Evolutionary conservation across 2,329 filamentous ascomycete species (phyloP).

Genomic region (Calonectria pseudoturangicola): DNA sequence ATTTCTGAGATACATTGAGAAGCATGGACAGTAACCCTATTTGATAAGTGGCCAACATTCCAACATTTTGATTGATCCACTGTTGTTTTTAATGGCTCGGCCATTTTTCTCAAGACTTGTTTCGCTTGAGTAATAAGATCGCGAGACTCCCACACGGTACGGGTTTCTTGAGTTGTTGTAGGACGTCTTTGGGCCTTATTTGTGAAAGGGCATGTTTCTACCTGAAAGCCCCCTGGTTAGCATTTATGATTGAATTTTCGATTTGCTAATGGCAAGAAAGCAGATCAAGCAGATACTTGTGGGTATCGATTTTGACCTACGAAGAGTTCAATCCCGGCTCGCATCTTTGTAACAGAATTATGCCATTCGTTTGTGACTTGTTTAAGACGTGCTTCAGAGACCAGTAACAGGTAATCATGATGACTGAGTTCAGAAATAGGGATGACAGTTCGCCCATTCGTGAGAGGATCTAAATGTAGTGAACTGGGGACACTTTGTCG

Average conservation of each 20-base stretch:
- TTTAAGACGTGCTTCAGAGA: not conserved
- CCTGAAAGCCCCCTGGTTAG: not conserved
- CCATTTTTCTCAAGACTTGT: not conserved
- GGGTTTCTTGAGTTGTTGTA: not conserved
- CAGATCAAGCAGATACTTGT: not conserved
- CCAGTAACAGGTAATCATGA: not conserved
- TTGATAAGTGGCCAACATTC: not conserved
- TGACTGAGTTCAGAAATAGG: not conserved
- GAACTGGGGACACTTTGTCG: not conserved
- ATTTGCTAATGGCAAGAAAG: not conserved
- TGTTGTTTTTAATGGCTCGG: not conserved
- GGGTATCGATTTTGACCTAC: not conserved
- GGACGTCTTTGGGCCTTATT: not conserved
- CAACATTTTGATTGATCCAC: not conserved
- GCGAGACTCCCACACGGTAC: not conserved
- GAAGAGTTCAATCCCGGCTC: not conserved
- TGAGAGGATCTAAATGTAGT: not conserved
- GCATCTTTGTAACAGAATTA: not conserved
- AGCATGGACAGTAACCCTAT: not conserved
- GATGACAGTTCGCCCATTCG: not conserved
- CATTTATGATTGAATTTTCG: not conserved
- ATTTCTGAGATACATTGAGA: not conserved
- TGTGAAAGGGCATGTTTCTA: not conserved
- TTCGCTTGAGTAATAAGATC: not conserved
- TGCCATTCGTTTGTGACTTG: not conserved